These are phyloP conservation scores for Trichoderma citrinoviride DNA, from an alignment of 2,329 filamentous ascomycete genomes.

Conservation along the genomic window DNA sequence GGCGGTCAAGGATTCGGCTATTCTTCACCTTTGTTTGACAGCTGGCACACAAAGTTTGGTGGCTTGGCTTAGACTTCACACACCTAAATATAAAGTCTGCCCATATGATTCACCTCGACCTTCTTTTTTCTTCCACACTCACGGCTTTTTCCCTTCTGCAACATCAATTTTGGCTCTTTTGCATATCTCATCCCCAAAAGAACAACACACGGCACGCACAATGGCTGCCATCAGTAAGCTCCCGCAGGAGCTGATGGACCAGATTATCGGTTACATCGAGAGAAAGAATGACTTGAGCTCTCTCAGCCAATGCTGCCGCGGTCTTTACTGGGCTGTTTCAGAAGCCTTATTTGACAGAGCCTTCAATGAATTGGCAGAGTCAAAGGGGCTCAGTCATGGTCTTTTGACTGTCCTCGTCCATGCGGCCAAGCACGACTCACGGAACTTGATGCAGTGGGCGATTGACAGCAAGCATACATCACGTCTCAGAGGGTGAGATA, in stretches of 20 bases:
- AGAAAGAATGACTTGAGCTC: neutral
- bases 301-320: neutral
- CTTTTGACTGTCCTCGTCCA: neutral
- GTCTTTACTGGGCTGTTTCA: neutral
- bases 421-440: constrained; percentile 12
- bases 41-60: too few relatives aligned
- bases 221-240: neutral
- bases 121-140: too few relatives aligned
- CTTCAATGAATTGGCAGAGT: neutral
- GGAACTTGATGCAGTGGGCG: constrained; percentile 7
- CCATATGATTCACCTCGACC: too few relatives aligned
- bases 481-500: constrained; percentile 9
- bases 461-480: constrained; percentile 6
- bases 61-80: too few relatives aligned
- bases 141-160: too few relatives aligned
- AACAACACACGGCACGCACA: neutral
- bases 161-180: too few relatives aligned
- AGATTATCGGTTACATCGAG: neutral
- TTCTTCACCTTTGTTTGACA: too few relatives aligned
- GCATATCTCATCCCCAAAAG: neutral
- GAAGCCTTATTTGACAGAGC: neutral
- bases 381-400: neutral
- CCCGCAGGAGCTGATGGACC: neutral
- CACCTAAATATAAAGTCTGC: too few relatives aligned
- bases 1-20: too few relatives aligned